Conservation (phyloP, 2,329 filamentous ascomycete genomes). For the Aspergillus versicolor region DNA sequence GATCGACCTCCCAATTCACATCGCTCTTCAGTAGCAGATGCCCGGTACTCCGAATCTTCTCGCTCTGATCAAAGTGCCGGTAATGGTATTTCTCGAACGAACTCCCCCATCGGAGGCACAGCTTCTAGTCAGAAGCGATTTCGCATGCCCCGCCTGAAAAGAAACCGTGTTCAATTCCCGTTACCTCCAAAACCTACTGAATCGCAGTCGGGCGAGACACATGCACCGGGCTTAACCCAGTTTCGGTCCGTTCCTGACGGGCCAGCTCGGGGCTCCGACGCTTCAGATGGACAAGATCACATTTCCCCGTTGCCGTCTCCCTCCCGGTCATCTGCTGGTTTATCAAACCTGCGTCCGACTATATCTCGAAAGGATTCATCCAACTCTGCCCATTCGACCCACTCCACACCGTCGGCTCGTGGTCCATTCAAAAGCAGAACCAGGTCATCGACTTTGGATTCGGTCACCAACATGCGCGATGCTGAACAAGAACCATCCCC, state of each 20-base stretch:
- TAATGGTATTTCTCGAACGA: conserved; percentile 59
- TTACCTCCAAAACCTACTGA: conserved; percentile 69
- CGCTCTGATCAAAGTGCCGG: conserved; percentile 81
- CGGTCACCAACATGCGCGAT: conserved; percentile 69
- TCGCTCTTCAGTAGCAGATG: conserved; percentile 62
- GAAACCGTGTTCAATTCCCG: conserved; percentile 78
- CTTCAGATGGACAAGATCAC: conserved; percentile 28
- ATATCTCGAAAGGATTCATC: conserved; percentile 62
- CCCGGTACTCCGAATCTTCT: conserved; percentile 79
- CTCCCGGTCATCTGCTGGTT: conserved; percentile 53
- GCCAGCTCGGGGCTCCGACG: conserved; percentile 21
- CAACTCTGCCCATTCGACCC: conserved; percentile 64
- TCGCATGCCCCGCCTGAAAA: conserved; percentile 72
- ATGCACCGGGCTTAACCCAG: conserved; percentile 16
- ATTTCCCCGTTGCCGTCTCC: conserved; percentile 49
- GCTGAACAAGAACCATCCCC: conserved; percentile 69
- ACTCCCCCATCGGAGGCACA: conserved; percentile 64
- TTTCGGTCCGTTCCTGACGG: conserved; percentile 23
- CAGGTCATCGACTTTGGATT: conserved; percentile 88
- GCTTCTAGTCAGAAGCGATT: conserved; percentile 72
- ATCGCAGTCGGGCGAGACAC: conserved; percentile 9
- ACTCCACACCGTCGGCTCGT: conserved; percentile 55
- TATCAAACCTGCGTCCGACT: conserved; percentile 47
- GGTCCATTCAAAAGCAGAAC: conserved; percentile 59
- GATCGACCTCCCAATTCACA: conserved; percentile 62